Percentiles rank a stretch among this genome's conserved stretches.
Conservation (phyloP, 2,329 filamentous ascomycete genomes). For the Cladosporium sp. region DNA sequence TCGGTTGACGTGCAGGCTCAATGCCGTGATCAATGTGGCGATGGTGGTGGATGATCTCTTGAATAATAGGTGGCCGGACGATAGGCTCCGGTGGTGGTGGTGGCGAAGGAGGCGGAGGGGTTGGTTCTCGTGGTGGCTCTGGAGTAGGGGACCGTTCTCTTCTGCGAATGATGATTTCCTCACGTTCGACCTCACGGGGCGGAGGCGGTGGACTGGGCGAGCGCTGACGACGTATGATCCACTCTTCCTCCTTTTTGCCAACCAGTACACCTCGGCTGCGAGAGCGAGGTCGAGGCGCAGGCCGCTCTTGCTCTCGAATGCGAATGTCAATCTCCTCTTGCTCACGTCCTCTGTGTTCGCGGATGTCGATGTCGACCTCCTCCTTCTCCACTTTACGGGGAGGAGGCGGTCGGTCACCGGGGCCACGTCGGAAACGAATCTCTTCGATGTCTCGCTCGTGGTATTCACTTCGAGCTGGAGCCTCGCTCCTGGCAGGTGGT, state of each 20-base stretch:
- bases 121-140: slow-evolving; percentile 33
- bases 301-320: slow-evolving; percentile 51
- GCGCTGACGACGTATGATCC: slow-evolving; percentile 40
- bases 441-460: slow-evolving; percentile 42
- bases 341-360: slow-evolving; percentile 26
- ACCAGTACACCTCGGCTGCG: slow-evolving; percentile 39
- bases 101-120: slow-evolving; percentile 43
- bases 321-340: slow-evolving; percentile 79
- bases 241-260: slow-evolving; percentile 38
- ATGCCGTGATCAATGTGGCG: slow-evolving; percentile 77
- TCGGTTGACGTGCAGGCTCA: slow-evolving; percentile 49
- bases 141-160: slow-evolving; percentile 40
- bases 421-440: slow-evolving; percentile 48
- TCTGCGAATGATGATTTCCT: slow-evolving; percentile 50
- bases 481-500: slow-evolving; percentile 41
- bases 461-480: slow-evolving; percentile 34
- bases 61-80: slow-evolving; percentile 75
- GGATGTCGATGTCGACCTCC: slow-evolving; percentile 35
- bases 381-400: slow-evolving; percentile 33
- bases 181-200: slow-evolving; percentile 37
- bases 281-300: slow-evolving; percentile 33
- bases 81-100: slow-evolving; percentile 62
- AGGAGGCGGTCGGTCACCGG: slow-evolving; percentile 30
- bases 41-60: slow-evolving; percentile 88
- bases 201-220: slow-evolving; percentile 38